Evolutionary conservation across 495 filamentous ascomycete species (phyloP), one percentile per base, ranked within the genome.

Genomic region (Astrothelium macrocarpum): DNA sequence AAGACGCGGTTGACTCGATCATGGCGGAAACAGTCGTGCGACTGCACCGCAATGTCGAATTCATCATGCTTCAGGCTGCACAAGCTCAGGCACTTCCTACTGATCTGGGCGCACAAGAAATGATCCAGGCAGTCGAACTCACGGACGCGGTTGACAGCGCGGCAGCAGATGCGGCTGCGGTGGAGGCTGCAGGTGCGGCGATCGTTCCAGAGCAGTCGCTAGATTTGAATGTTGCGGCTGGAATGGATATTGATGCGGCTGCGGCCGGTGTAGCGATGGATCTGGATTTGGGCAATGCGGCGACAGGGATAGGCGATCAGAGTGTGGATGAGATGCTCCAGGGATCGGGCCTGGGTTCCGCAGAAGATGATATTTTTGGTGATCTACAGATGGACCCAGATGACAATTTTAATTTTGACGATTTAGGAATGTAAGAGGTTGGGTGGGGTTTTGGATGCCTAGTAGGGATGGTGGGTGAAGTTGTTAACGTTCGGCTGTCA

Each of bases 1-100:
- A 78, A 23, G 71, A 88, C 0, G 81, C 86, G 11, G 84, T 86
- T 63, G 77, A 77, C 32, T 85, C 92, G 59, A 82, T 76, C 34
- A 66, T 74, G 32, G 67, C 66, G 7, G 62, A 59, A 5, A 31
- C 67, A 16, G 66, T 68, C 36, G 58, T 71, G 59, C 42, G 63
- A 25, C 62, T 10, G n/a, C 43, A 12, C 45, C 20, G 45, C 45
- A 16, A 14, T n/a, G 34, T 39, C 34, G 34, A 61, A 53, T 58
- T 62, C 12, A 46, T 18, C 60, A 59, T 59, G 32, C 42, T 25
- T 7, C 49, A 60, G 36, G 59, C 59, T 1, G 39, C 64, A 20
- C 61, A 53, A 20, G 53, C 32, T 2, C 64, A 65, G 31, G 34
- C 18, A 25, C 58, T 62, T 32, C 16, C 43, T 12, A 59, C 67